Conservation (phyloP, 2,329 filamentous ascomycete species). For the Neophaeococcomyces aloes region DNA sequence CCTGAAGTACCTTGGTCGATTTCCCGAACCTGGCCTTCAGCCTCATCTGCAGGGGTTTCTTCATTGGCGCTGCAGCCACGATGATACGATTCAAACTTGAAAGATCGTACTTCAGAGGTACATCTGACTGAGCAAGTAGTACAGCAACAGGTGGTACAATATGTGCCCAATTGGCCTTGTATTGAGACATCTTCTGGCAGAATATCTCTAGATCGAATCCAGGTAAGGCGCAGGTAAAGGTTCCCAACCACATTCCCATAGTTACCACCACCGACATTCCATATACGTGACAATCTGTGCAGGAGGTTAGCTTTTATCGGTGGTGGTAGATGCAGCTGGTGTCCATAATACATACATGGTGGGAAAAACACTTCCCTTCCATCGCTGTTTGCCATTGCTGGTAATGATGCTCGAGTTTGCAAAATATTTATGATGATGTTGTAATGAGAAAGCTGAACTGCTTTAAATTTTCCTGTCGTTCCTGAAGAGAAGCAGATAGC, state of each 20-base stretch:
- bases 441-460: slow-evolving; percentile 32
- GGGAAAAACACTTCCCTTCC: slow-evolving; percentile 23
- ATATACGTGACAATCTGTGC: slow-evolving; percentile 37
- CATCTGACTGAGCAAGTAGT: slow-evolving; percentile 44
- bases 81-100: slow-evolving; percentile 38
- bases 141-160: slow-evolving; percentile 52
- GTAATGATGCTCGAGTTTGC: slow-evolving; percentile 12
- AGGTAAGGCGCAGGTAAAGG: slow-evolving; percentile 43
- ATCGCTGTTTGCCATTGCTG: slow-evolving; percentile 18
- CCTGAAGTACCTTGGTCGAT: slow-evolving; percentile 47
- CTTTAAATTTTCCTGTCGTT: slow-evolving; percentile 21
- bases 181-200: slow-evolving; percentile 41
- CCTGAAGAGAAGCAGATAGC: slow-evolving; percentile 16
- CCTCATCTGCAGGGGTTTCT: slow-evolving; percentile 46
- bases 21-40: slow-evolving; percentile 41
- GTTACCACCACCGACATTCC: slow-evolving; percentile 38
- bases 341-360: too few species aligned
- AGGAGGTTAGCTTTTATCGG: too few species aligned
- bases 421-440: slow-evolving; percentile 31
- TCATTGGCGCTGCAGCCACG: slow-evolving; percentile 46
- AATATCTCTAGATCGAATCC: slow-evolving; percentile 48
- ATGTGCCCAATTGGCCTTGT: slow-evolving; percentile 45
- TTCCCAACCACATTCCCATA: slow-evolving; percentile 37
- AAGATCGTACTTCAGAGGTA: slow-evolving; percentile 47
- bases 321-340: too few species aligned